These are phyloP conservation scores for Lipomyces orientalis DNA, from an alignment of 805 yeast species.

Conservation along the genomic window DNA sequence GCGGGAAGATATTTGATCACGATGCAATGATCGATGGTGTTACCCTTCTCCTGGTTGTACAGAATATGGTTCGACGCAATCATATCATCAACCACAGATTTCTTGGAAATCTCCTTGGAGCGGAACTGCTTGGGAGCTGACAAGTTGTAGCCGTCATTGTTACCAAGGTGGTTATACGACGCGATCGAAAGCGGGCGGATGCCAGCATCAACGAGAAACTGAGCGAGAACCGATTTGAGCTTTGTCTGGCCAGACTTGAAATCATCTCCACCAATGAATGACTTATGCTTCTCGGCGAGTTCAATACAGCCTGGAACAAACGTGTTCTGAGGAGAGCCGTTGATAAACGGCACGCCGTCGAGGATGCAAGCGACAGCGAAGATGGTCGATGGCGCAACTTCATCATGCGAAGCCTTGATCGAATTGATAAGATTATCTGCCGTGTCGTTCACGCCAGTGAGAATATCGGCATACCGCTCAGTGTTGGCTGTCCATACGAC, in stretches of 20 bases:
- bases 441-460: conserved; percentile 84
- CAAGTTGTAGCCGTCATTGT: conserved; percentile 92
- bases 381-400: conserved; percentile 89
- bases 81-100: conserved; percentile 92
- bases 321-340: conserved; percentile 97
- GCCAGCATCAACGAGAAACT: conserved; percentile 95
- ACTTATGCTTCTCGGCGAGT: conserved; percentile 75
- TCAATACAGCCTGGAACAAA: conserved; percentile 95
- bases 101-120: conserved; percentile 92
- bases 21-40: conserved; percentile 87
- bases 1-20: conserved; percentile 94
- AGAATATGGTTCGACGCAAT: conserved; percentile 83
- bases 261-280: conserved; percentile 95
- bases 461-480: conserved; percentile 83
- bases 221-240: conserved; percentile 94
- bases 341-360: conserved; percentile 87
- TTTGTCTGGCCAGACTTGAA: conserved; percentile 97
- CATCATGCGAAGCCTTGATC: conserved; percentile 78
- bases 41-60: conserved; percentile 79
- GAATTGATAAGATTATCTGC: conserved; percentile 76
- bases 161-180: conserved; percentile 94
- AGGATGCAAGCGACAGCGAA: conserved; percentile 93
- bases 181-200: conserved; percentile 93
- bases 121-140: conserved; percentile 91
- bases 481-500: conserved; percentile 98